Base-by-base conservation (phyloP, 306 rosid species). In the Begonia loranthoides region DNA sequence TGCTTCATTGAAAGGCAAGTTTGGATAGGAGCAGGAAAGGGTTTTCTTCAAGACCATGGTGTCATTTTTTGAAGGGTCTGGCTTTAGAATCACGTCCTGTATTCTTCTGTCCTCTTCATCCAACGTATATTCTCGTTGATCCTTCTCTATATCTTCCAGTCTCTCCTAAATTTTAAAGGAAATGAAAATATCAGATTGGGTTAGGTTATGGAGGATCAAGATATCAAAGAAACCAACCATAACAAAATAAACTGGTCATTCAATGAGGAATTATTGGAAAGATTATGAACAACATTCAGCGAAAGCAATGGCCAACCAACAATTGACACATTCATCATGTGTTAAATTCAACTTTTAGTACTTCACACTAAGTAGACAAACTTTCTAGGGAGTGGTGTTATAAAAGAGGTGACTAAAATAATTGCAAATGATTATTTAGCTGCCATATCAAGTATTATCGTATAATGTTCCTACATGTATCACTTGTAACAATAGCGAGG, bases 101-200 rank as follows among this genome's bases (percentile, higher is more conserved):
- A 65, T 60, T 51, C 68, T 65, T 58, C 57, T 43, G 34, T 72
- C 75, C 61, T 55, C 75, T 50, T 68, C 65, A 13, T 75, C 77
- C 19, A 75, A 56, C 10, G 55, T 63, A 46, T 75, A 71, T 19
- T 59, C 65, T n/a, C 63, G 64, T 24, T 71, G 28, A 61, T 67
- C 75, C 52, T 41, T 51, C 38, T 60, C 79, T 40, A 66, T 49
- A 0, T 64, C 71, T 33, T 69, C 24, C 28, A 69, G 40, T 11
- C 64, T 59, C 55, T 68, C 73, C 59, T 70, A 73, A 54, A 55
- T 46, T 57, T 40, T 69, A 47, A 51, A 60, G 28, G 67, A 40
- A 52, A 51, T 33, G 21, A 66, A 46, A 19, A 54, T 28, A 52
- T 24, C 54, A 41, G 68, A 66, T 66, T 13, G 22, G 34, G 66